Conservation (phyloP, 495 filamentous ascomycete species). For the Aspergillus cavernicola region DNA sequence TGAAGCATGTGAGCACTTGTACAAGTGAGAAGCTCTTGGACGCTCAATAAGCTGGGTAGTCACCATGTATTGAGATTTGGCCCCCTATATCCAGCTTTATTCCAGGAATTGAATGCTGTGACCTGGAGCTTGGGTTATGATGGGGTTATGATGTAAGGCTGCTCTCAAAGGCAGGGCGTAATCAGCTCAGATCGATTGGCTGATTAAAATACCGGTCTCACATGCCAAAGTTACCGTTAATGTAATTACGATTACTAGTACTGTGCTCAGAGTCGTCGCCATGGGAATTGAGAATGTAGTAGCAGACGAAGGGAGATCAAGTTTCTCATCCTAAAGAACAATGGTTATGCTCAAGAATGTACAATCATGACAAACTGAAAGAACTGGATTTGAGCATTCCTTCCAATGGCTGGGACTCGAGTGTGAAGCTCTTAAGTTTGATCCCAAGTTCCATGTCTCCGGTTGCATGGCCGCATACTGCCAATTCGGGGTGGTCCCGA, state of each 20-base stretch:
- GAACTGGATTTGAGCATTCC: background rate
- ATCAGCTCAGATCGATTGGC: constrained; percentile 15
- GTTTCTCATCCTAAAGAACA: too few relatives aligned
- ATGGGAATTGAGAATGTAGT: background rate
- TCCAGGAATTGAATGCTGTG: background rate
- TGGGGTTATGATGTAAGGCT: constrained; percentile 15
- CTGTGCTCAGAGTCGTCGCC: background rate
- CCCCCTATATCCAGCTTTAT: background rate
- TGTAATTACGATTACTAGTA: constrained; percentile 6
- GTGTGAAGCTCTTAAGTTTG: too few relatives aligned
- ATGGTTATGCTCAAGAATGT: too few relatives aligned
- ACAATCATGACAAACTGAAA: too few relatives aligned
- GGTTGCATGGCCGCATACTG: constrained; percentile 27
- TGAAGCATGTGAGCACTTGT: too few relatives aligned
- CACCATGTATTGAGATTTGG: too few relatives aligned
- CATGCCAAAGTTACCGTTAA: constrained; percentile 11
- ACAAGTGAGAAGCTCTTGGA: background rate
- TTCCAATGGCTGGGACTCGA: background rate
- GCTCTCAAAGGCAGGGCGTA: constrained; percentile 12
- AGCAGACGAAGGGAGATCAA: too few relatives aligned
- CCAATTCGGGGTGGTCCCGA: constrained; percentile 23
- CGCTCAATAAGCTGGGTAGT: too few relatives aligned
- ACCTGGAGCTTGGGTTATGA: background rate
- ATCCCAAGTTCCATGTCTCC: constrained; percentile 22
- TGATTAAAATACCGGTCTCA: constrained; percentile 11